A percentile compares a stretch with the other conserved stretches of the same genome.
These are phyloP conservation scores for Ceratocystis ficicola DNA, from an alignment of 2,329 filamentous ascomycete genomes.

Conservation along the genomic window DNA sequence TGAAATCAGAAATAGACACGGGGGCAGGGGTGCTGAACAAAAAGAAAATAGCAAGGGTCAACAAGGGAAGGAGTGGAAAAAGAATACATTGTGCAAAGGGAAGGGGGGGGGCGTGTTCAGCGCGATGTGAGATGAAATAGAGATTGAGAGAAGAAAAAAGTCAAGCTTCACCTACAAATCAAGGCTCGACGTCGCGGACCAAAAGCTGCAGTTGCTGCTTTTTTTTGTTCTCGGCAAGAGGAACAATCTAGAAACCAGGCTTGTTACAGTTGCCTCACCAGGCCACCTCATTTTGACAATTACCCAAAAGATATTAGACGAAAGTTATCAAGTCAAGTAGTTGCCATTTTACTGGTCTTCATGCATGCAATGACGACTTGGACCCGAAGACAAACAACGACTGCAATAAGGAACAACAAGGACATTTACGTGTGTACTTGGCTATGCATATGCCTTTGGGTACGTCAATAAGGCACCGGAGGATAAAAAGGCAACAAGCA, in stretches of 20 bases:
- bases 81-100: not conserved
- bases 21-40: not conserved
- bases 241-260: not conserved
- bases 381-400: not conserved
- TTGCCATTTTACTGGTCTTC: not conserved
- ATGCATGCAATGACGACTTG: not conserved
- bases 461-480: not conserved
- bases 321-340: not conserved
- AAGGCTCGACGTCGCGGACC: not conserved
- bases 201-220: not conserved
- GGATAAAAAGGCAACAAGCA: not conserved
- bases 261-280: not conserved
- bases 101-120: not conserved
- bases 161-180: not conserved
- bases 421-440: not conserved
- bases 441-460: not conserved
- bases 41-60: not conserved
- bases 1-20: not conserved
- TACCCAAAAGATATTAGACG: not conserved
- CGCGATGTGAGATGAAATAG: not conserved
- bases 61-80: slow-evolving; percentile 9
- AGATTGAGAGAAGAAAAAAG: not conserved
- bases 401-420: not conserved
- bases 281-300: not conserved
- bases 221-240: not conserved